These are phyloP conservation scores for Hericium rajendrae DNA, from an alignment of 768 basidiomycete species.

Conservation along the genomic window DNA sequence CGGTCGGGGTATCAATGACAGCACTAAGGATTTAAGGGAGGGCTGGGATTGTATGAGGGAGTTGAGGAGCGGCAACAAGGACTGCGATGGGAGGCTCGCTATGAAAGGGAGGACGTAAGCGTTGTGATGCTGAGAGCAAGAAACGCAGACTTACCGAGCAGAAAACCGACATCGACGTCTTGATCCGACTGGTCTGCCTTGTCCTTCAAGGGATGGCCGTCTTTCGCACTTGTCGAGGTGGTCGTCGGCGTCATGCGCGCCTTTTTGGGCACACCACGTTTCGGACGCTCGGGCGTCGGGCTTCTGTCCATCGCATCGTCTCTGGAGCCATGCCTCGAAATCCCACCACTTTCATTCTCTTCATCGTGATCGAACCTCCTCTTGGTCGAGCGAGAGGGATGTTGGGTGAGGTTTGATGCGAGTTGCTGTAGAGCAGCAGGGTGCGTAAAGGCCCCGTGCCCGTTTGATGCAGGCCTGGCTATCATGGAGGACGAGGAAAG, in stretches of 20 bases:
- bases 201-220: slow-evolving; percentile 37
- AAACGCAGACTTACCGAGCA: slow-evolving; percentile 49
- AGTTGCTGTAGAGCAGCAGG: slow-evolving; percentile 46
- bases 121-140: slow-evolving; percentile 1
- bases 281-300: slow-evolving; percentile 73
- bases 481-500: slow-evolving; percentile 38
- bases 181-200: slow-evolving; percentile 39
- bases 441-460: slow-evolving; percentile 30
- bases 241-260: slow-evolving; percentile 34
- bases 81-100: slow-evolving; percentile 76
- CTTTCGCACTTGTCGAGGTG: slow-evolving; percentile 20
- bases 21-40: slow-evolving; percentile 55
- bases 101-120: slow-evolving; percentile 8
- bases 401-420: slow-evolving; percentile 38
- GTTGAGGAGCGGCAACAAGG: slow-evolving; percentile 63
- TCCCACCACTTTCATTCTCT: slow-evolving; percentile 34
- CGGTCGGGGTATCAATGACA: slow-evolving; percentile 79
- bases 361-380: slow-evolving; percentile 63
- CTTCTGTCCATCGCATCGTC: slow-evolving; percentile 81
- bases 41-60: slow-evolving; percentile 62
- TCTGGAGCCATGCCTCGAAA: slow-evolving; percentile 21
- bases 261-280: slow-evolving; percentile 61
- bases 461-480: slow-evolving; percentile 35
- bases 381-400: slow-evolving; percentile 40
- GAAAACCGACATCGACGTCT: slow-evolving; percentile 70